Percentiles rank a stretch among this genome's conserved stretches.
Conservation (phyloP, 306 rosid genomes). For the Albizia julibrissin region DNA sequence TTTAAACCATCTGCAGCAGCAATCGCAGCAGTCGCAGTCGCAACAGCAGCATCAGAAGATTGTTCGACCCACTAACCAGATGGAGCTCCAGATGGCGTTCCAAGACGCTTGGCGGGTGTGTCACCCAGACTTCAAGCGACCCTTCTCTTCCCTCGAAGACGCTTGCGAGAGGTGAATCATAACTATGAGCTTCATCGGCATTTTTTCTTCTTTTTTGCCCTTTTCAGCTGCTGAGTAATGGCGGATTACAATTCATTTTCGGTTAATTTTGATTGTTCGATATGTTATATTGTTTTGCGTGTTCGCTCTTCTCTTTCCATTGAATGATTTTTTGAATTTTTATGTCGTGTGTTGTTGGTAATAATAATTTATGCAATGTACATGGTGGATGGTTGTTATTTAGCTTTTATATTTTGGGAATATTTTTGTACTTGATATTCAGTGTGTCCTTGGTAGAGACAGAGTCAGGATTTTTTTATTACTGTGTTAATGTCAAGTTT, state of each 20-base stretch:
- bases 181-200: background rate
- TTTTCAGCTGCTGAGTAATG: background rate
- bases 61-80: conserved; percentile 57
- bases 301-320: background rate
- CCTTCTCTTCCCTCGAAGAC: conserved; percentile 72
- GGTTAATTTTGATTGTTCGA: background rate
- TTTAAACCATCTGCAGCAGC: conserved; percentile 7
- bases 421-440: background rate
- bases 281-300: background rate
- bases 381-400: background rate
- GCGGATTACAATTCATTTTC: background rate
- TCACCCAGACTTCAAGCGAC: conserved; percentile 72
- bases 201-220: background rate
- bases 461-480: background rate
- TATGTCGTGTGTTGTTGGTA: background rate
- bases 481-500: background rate
- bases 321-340: background rate
- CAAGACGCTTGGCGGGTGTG: conserved; percentile 83
- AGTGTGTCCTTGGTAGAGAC: conserved; percentile 3
- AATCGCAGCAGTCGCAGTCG: background rate
- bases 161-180: conserved; percentile 65
- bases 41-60: conserved; percentile 47
- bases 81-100: conserved; percentile 77
- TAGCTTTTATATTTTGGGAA: background rate
- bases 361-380: background rate